Base-by-base conservation (phyloP, 768 basidiomycete genomes). In the Lentinula sp. region DNA sequence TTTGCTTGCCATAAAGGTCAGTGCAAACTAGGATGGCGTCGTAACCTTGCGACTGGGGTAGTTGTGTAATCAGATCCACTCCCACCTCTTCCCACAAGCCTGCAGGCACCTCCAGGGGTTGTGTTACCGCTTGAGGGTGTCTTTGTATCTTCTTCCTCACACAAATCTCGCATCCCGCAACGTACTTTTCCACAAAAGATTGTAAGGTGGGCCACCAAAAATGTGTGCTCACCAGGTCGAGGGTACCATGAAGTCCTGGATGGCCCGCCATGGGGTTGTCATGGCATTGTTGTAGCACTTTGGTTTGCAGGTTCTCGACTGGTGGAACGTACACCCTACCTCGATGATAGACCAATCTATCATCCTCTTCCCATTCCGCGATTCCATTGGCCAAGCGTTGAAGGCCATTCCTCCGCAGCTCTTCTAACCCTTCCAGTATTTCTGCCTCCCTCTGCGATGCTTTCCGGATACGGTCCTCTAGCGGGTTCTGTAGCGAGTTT, bases 281-380 rank as follows among this genome's bases (percentile, higher is more conserved):
- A 2, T 23, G 23, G 23, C 23, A 23, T 23, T 23, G 23, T 23
- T 23, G 23, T 23, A 23, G 23, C 23, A 23, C 23, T 23, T 23
- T 2, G 23, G 23, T 23, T 23, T 2, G 23, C 23, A 23, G 23
- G 23, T 23, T 23, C 23, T 23, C 23, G 23, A 23, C 45, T 3
- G 7, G 52, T 6, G 39, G 51, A 18, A 43, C 40, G 35, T 68
- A 59, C 64, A 59, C 60, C 34, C 32, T 21, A 1, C 52, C 52
- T 32, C 15, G 16, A n/a, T 54, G 18, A n/a, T 54, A 54, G n/a
- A 54, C 52, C 52, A 54, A 31, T 34, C 52, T 10, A 6, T 39
- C 18, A n/a, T 54, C 52, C 37, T 54, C 28, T 16, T 54, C 52
- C 52, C 52, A 54, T n/a, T 54, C 52, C 10, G 52, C 15, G 7